Conservation (phyloP, 2,329 filamentous ascomycete genomes). For the Neodidymelliopsis sp. region DNA sequence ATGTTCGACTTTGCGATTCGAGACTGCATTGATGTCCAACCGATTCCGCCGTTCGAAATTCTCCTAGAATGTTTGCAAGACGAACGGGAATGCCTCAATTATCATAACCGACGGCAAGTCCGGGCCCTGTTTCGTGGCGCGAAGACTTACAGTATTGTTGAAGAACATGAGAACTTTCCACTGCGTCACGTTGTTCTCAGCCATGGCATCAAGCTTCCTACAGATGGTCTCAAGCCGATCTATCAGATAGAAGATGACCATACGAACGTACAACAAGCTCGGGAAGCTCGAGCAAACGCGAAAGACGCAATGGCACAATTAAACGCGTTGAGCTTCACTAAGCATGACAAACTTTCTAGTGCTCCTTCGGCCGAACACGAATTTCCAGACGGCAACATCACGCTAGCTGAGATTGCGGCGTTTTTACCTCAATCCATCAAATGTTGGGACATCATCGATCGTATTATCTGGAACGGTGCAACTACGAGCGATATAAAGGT, state of each 20-base stretch:
- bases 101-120: neutral
- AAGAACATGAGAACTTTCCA: neutral
- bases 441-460: constrained; percentile 32
- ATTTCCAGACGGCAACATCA: constrained; percentile 35
- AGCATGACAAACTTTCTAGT: constrained; percentile 24
- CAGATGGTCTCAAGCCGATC: constrained; percentile 3
- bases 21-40: neutral
- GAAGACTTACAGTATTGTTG: neutral
- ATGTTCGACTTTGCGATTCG: neutral
- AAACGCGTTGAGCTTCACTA: neutral
- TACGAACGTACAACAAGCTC: neutral
- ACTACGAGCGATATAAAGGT: constrained; percentile 4
- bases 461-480: constrained; percentile 33
- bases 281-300: neutral
- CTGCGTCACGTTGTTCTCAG: neutral
- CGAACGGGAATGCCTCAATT: constrained; percentile 1
- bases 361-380: constrained; percentile 25
- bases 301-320: neutral
- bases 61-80: constrained; percentile 6
- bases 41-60: neutral
- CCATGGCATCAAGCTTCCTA: neutral
- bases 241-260: constrained; percentile 5
- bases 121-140: neutral
- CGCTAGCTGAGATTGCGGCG: constrained; percentile 31
- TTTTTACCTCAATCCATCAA: constrained; percentile 37